phyloP scores from a whole-genome alignment of 1,139 yeast genomes.

The Kluyveromyces sp. region DNA sequence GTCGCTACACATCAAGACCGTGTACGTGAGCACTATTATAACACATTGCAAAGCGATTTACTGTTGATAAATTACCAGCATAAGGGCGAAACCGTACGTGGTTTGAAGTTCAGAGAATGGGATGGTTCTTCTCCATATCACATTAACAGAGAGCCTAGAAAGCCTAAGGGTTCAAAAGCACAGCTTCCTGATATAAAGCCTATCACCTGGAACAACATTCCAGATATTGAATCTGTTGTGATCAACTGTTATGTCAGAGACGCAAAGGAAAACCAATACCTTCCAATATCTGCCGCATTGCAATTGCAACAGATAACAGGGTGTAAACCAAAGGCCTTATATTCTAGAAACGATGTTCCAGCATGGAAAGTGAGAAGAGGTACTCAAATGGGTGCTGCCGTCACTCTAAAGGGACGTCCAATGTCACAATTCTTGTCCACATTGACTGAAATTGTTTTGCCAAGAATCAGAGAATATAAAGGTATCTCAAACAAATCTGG shows the following conservation, averaged over 20 bases:
- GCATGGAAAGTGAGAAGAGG: conserved; percentile 86
- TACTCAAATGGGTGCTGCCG: conserved; percentile 87
- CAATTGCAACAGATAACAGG: conserved; percentile 93
- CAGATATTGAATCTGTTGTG: conserved; percentile 56
- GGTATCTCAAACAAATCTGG: conserved; percentile 77
- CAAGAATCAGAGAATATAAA: conserved; percentile 80
- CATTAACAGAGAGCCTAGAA: conserved; percentile 61
- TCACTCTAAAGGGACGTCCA: conserved; percentile 67
- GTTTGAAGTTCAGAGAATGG: conserved; percentile 77
- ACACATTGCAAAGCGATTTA: conserved; percentile 68
- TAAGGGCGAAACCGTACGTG: conserved; percentile 42
- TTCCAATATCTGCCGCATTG: conserved; percentile 69
- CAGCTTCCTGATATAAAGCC: conserved; percentile 70
- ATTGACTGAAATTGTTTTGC: conserved; percentile 83
- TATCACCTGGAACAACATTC: conserved; percentile 59
- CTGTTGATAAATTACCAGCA: conserved; percentile 72
- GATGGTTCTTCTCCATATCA: conserved; percentile 87
- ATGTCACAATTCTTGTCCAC: conserved; percentile 84
- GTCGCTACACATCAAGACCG: conserved; percentile 68
- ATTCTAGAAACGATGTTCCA: conserved; percentile 72
- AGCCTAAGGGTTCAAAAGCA: conserved; percentile 57
- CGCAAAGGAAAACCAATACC: conserved; percentile 65
- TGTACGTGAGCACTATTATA: conserved; percentile 66
- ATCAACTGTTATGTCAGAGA: conserved; percentile 72
- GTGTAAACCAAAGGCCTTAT: conserved; percentile 66